Percentiles rank a stretch among this genome's conserved stretches.
These are phyloP conservation scores for Diatrype stigma DNA, from an alignment of 2,329 filamentous ascomycete species.

Conservation along the genomic window DNA sequence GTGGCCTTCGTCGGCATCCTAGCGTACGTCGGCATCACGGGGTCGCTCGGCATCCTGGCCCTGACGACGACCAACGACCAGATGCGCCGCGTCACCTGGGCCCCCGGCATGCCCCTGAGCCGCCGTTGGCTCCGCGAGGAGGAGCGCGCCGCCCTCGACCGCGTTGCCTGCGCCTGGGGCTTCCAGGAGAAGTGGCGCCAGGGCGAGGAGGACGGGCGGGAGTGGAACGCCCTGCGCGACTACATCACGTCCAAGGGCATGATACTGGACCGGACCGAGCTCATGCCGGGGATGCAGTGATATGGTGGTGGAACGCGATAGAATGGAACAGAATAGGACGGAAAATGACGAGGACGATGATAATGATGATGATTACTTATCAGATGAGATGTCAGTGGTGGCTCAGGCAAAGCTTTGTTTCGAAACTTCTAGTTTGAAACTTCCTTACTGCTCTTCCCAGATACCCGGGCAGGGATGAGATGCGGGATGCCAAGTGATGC, in stretches of 20 bases:
- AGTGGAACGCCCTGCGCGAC: conserved; percentile 83
- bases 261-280: conserved; percentile 81
- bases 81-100: conserved; percentile 91
- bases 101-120: conserved; percentile 72
- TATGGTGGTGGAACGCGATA: neutral
- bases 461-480: no score
- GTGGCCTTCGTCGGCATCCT: conserved; percentile 77
- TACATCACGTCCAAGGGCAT: conserved; percentile 80
- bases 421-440: no score
- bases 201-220: conserved; percentile 85
- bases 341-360: no score
- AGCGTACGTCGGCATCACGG: conserved; percentile 78
- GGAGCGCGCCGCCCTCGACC: conserved; percentile 82
- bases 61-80: conserved; percentile 88
- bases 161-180: conserved; percentile 83
- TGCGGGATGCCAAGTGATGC: no score
- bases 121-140: conserved; percentile 86
- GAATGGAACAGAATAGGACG: no score
- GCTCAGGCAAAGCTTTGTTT: no score
- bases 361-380: no score
- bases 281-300: conserved; percentile 89
- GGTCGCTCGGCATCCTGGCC: conserved; percentile 77
- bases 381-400: no score
- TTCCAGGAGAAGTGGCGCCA: conserved; percentile 76
- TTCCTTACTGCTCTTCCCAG: no score